Evolutionary conservation across 305 asterid genomes (phyloP), one percentile per base, ranked within the genome.

Genomic region (Lippia alba): DNA sequence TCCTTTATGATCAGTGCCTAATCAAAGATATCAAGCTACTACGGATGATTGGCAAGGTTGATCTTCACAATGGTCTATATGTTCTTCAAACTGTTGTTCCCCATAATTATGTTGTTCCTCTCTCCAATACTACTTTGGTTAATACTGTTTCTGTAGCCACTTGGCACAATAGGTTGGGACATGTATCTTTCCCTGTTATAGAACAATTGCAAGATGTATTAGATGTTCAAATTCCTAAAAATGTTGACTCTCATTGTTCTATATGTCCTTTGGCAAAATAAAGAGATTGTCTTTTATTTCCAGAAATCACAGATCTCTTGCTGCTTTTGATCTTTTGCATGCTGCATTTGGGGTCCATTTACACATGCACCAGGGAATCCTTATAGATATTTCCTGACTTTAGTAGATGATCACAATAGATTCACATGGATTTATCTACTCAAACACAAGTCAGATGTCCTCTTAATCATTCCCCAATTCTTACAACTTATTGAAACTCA

Each of bases 281-380:
- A 44, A 6, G 49, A 4, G 45, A 4, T 40, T 40, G 9, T 9
- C 45, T 40, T 40, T 40, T 40, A 4, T 14, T 6, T 44, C 49
- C 12, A 6, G 12, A 2, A 44, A 9, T 40, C 12, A 7, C 8
- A 1, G 9, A n/a, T 45, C 50, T 45, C 4, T n/a, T 8, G 12
- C 9, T 8, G 4, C 49, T 6, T 58, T 58, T 58, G 69, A 64
- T 46, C 45, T 64, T 1, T 12, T 64, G 0, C 70, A 24, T 8
- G 19, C 45, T 48, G 70, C 15, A 32, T 46, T 14, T 64, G 59
- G 70, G 70, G 59, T 20, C 70, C 70, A 24, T 64, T 9, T 9
- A 1, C 12, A 1, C 0, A 3, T 8, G 1, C 24, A 2, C 12
- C 59, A 6, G 0, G 0, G 0, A 1, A 20, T 11, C 44, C 44